phyloP scores from a whole-genome alignment of 139 green algal species.

The Haematococcus sp. region DNA sequence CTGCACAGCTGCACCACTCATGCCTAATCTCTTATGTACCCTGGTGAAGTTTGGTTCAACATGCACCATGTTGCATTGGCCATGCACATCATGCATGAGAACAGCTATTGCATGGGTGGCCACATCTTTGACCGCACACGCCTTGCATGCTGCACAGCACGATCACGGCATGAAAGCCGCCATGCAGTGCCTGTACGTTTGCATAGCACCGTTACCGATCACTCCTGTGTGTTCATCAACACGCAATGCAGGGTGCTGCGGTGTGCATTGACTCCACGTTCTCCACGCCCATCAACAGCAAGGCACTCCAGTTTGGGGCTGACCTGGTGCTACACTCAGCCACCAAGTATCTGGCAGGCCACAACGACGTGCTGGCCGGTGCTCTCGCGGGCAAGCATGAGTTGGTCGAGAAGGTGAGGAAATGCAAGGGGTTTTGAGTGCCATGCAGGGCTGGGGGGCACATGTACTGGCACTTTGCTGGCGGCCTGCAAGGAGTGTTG shows the following conservation, averaged over 20 bases:
- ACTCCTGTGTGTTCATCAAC: too few relatives aligned
- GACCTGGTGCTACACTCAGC: conserved; percentile 98
- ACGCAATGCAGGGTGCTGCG: conserved; percentile 61
- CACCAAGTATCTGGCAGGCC: conserved; percentile 98
- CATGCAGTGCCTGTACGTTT: too few relatives aligned
- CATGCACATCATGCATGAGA: too few relatives aligned
- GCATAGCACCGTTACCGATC: too few relatives aligned
- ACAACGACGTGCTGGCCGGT: conserved; percentile 98
- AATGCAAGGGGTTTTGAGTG: not conserved
- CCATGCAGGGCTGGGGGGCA: too few relatives aligned
- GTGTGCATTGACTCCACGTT: conserved; percentile 98
- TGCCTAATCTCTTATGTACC: too few relatives aligned
- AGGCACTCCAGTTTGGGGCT: conserved; percentile 80
- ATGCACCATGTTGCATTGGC: not conserved
- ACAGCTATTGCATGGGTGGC: not conserved
- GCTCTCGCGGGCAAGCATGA: conserved; percentile 76
- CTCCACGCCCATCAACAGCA: conserved; percentile 89
- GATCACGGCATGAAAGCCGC: too few relatives aligned
- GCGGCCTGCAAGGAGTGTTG: not conserved
- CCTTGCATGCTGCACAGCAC: not conserved
- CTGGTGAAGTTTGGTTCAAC: too few relatives aligned
- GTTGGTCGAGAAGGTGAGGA: conserved; percentile 67
- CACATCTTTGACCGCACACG: not conserved
- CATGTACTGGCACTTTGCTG: too few relatives aligned
- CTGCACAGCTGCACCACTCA: too few relatives aligned